Evolutionary conservation across 2,329 filamentous ascomycete genomes (phyloP), one percentile per base, ranked within the genome.

Genomic region (Epichloe scottii): DNA sequence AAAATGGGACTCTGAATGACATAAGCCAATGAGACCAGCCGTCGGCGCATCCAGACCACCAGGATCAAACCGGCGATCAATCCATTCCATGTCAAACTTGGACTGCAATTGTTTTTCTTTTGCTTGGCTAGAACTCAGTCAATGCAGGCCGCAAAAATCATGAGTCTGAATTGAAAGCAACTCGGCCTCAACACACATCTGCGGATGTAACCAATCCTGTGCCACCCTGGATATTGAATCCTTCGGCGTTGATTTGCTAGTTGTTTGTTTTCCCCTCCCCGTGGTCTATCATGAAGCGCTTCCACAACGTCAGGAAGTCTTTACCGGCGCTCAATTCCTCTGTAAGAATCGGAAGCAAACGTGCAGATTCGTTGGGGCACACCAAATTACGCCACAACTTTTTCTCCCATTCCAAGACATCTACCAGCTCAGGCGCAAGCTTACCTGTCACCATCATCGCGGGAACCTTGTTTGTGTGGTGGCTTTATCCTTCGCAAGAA

Each of bases 401-500:
- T 23, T 50, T 50, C 26, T 43, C 50, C 19, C 30, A 30, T 33
- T 43, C 52, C 43, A 50, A 46, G 42, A 44, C 41, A 30, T 17
- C 38, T 7, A 8, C 34, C 30, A 17, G 17, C 14, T 40, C 40
- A 10, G 33, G 52, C 15, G 46, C 59, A 15, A 58, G 55, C n/a
- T n/a, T 65, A 38, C 61, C 66, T 10, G 57, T 62, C 47, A 64
- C 62, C 53, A 58, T 69, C 53, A 57, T 67, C 51, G 61, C 66
- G 26, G 61, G 62, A 42, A 63, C 64, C n/a, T 57, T 71, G 34
- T 65, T 71, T 47, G 61, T 68, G 43, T 73, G 70, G 70, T 65
- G 62, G 62, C 62, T 73, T 4, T 72, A 72, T 50, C 70, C 70
- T 46, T 64, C 68, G 41, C 67, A 71, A 37, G 69, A 71, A 43